phyloP scores from a whole-genome alignment of 208 protist genomes.

The Trypanosoma cruzi region DNA sequence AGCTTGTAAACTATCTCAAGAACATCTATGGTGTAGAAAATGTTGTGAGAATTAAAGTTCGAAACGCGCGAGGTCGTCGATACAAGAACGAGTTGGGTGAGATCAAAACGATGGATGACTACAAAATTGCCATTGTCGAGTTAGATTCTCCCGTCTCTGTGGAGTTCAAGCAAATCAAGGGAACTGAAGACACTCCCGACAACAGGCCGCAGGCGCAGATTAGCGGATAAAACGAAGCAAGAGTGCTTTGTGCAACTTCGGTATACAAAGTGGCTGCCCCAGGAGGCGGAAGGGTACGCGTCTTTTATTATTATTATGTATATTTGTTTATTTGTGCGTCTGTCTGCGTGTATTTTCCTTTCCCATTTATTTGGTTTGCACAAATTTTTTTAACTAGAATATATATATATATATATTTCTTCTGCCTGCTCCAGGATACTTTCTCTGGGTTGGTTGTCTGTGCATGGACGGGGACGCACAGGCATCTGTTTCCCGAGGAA shows the following conservation, averaged over 20 bases:
- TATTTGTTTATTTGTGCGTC: neutral
- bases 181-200: constrained; percentile 84
- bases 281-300: too few species aligned
- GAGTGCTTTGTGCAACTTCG: neutral
- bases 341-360: neutral
- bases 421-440: too few species aligned
- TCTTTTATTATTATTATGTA: constrained; percentile 5
- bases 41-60: constrained; percentile 64
- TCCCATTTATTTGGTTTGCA: too few species aligned
- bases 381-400: too few species aligned
- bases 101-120: constrained; percentile 77
- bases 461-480: too few species aligned
- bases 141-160: constrained; percentile 82
- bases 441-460: too few species aligned
- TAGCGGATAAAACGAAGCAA: constrained; percentile 28
- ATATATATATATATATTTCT: constrained; percentile 1
- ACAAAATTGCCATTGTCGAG: constrained; percentile 83
- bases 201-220: constrained; percentile 74
- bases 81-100: constrained; percentile 91
- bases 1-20: constrained; percentile 86
- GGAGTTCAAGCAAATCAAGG: constrained; percentile 91
- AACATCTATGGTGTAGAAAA: constrained; percentile 90
- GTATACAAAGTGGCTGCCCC: neutral
- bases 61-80: constrained; percentile 68
- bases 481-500: neutral